Conservation (phyloP, 345 rosid genomes). For the Euphorbia pulcherrima region DNA sequence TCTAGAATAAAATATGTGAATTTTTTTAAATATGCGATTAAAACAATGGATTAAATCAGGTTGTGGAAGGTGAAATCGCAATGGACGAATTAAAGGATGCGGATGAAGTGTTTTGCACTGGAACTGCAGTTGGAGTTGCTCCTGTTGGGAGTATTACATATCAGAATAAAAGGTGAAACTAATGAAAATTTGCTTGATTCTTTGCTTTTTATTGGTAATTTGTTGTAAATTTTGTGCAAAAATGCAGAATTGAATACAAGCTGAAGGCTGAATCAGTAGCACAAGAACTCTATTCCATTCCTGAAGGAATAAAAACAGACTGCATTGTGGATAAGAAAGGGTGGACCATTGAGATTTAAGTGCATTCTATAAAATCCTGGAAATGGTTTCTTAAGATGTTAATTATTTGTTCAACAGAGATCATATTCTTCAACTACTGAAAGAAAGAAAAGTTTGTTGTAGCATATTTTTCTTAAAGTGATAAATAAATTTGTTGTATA, state of each 20-base stretch:
- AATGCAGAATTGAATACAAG: constrained; percentile 56
- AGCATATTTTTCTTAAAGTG: too few relatives aligned
- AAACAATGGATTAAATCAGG: constrained; percentile 22
- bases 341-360: constrained; percentile 52
- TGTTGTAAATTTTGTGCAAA: background rate
- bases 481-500: too few relatives aligned
- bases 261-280: constrained; percentile 39
- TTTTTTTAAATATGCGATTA: background rate
- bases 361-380: too few relatives aligned
- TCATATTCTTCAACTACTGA: too few relatives aligned
- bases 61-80: constrained; percentile 36
- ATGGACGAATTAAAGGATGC: constrained; percentile 45
- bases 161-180: constrained; percentile 35
- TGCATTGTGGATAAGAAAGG: constrained; percentile 60
- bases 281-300: constrained; percentile 46
- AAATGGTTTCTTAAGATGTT: too few relatives aligned
- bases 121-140: constrained; percentile 55
- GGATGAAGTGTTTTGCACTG: constrained; percentile 57
- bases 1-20: background rate
- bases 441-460: too few relatives aligned
- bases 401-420: too few relatives aligned
- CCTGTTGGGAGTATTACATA: constrained; percentile 43
- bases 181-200: too few relatives aligned
- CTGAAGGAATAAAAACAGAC: constrained; percentile 71
- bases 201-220: too few relatives aligned